phyloP scores from a whole-genome alignment of 164 flowering plant species.

The Litsea cubeba region DNA sequence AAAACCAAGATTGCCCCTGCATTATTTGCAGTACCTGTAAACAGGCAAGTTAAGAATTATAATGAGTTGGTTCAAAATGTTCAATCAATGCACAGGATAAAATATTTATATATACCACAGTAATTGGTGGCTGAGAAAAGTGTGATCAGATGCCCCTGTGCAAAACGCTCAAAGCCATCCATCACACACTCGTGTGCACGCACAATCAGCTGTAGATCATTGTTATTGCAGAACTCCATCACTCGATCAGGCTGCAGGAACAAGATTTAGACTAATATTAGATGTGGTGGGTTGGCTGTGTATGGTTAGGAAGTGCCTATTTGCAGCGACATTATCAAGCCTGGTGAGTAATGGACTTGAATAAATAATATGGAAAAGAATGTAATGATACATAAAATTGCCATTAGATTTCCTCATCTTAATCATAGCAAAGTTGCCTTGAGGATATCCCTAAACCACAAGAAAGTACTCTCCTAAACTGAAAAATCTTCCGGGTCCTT shows the following conservation, averaged over 20 bases:
- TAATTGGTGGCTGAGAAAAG: conserved; percentile 99
- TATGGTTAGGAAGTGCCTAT: background rate
- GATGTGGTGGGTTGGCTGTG: too few relatives aligned
- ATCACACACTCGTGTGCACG: conserved; percentile 99
- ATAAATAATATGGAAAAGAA: too few relatives aligned
- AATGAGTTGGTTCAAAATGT: background rate
- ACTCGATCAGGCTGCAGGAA: conserved; percentile 95
- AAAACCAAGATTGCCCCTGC: conserved; percentile 98
- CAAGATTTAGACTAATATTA: background rate
- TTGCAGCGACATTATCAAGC: background rate
- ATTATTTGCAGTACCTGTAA: conserved; percentile 94
- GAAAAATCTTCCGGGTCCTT: too few relatives aligned
- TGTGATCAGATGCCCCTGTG: conserved; percentile 97
- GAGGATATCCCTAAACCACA: too few relatives aligned
- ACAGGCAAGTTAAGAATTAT: background rate
- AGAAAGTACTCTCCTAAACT: too few relatives aligned
- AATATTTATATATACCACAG: conserved; percentile 53
- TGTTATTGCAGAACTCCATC: conserved; percentile 99
- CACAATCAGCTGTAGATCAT: conserved; percentile 96
- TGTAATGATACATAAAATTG: too few relatives aligned
- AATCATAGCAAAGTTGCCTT: too few relatives aligned
- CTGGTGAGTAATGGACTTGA: background rate
- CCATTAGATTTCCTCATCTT: too few relatives aligned
- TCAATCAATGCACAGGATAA: background rate
- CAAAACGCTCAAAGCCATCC: conserved; percentile 99